These are phyloP conservation scores for Pestalotiopsis sp. DNA, from an alignment of 2,329 filamentous ascomycete genomes.

Conservation along the genomic window DNA sequence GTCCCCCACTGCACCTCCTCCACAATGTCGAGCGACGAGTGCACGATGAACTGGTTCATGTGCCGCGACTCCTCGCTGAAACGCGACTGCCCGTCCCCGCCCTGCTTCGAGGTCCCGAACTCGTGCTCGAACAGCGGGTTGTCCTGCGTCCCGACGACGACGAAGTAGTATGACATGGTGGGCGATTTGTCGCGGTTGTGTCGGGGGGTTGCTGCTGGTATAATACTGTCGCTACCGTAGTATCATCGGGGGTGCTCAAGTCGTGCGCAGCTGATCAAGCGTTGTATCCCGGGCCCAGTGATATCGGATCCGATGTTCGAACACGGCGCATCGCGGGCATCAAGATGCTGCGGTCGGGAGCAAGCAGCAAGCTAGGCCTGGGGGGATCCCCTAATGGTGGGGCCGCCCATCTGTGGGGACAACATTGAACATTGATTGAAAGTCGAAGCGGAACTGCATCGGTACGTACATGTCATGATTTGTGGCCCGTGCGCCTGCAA, in stretches of 20 bases:
- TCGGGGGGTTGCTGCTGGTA: too few relatives aligned
- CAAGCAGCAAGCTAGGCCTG: not conserved
- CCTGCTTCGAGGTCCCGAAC: constrained; percentile 94
- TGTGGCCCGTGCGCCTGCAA: not conserved
- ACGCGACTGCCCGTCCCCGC: constrained; percentile 87
- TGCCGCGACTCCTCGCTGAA: constrained; percentile 88
- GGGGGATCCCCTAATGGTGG: not conserved
- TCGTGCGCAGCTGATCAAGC: not conserved
- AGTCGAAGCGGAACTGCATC: too few relatives aligned
- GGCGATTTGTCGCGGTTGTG: not conserved
- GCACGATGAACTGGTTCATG: constrained; percentile 96
- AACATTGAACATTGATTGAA: not conserved
- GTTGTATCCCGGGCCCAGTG: not conserved
- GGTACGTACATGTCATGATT: too few relatives aligned
- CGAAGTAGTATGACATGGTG: constrained; percentile 96
- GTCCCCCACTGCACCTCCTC: constrained; percentile 95
- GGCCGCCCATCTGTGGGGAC: constrained; percentile 3
- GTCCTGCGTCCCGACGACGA: constrained; percentile 92
- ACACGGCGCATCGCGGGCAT: not conserved
- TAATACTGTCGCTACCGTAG: not conserved
- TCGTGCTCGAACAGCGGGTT: constrained; percentile 96
- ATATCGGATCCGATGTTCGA: not conserved
- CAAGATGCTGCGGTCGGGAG: not conserved
- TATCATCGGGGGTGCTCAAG: not conserved
- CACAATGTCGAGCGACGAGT: constrained; percentile 90